Percentiles rank a stretch among this genome's conserved stretches.
Conservation (phyloP, 2,329 filamentous ascomycete genomes). For the Verticillium zaregamsianum region DNA sequence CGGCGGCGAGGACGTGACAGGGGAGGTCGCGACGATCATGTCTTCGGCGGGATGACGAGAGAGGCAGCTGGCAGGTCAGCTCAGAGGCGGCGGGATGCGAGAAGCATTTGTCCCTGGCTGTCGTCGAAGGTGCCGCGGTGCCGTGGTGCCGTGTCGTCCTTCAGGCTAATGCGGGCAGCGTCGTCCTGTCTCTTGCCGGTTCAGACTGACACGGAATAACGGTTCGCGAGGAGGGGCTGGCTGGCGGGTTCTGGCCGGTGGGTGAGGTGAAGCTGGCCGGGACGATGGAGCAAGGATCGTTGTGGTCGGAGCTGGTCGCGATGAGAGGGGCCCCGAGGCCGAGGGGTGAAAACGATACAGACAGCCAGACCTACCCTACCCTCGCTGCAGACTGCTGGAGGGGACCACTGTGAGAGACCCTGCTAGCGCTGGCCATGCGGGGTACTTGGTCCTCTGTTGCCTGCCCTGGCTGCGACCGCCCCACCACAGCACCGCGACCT, state of each 20-base stretch:
- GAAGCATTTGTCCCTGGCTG: neutral
- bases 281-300: neutral
- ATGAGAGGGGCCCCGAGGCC: neutral
- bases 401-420: neutral
- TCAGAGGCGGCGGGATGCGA: neutral
- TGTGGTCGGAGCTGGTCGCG: neutral
- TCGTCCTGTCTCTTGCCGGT: neutral
- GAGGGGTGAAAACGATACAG: neutral
- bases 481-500: neutral
- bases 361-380: neutral
- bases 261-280: neutral
- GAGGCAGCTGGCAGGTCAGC: neutral
- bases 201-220: neutral
- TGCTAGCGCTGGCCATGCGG: conserved; percentile 4
- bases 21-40: neutral
- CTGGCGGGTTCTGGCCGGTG: neutral
- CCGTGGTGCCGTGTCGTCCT: neutral
- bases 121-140: neutral
- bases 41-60: neutral
- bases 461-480: neutral
- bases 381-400: neutral
- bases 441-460: conserved; percentile 1
- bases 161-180: neutral
- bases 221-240: neutral
- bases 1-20: neutral